Base-by-base conservation (phyloP, 1,284 basidiomycete species). In the Cryptococcus depauperatus region DNA sequence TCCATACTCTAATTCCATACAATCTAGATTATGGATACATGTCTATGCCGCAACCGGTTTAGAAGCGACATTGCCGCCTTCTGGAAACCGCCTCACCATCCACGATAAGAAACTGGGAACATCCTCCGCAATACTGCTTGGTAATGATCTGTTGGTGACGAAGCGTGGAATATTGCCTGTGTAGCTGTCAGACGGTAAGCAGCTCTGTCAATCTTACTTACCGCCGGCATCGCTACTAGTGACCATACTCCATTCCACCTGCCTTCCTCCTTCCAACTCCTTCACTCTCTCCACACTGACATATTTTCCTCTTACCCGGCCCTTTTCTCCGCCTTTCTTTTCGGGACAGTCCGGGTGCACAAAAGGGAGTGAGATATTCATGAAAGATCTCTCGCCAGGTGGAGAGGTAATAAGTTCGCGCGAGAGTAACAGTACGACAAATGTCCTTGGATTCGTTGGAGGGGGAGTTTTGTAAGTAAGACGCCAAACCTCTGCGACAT, bases 341-440 rank as follows among this genome's bases (percentile, higher is more conserved):
- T 61, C 56, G 7, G 55, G 55, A 40, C 61, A 65, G 18, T 57
- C 50, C 8, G 65, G 62, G 51, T 71, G 67, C 2, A 48, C 35
- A 44, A 69, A 68, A 1, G 69, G 69, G 26, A 71, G 44, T 0
- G 64, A 66, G 27, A 71, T 61, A 51, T 69, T 69, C 62, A 69
- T 67, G 37, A 69, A 69, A 11, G 40, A 26, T 14, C 66, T 45
- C 42, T 61, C 35, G 27, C 66, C 66, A 14, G 41, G 44, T 1
- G 60, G 58, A n/a, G 50, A 48, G 11, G 43, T 47, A 32, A 48
- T 46, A n/a, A 62, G 49, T 44, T 65, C 62, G 5, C 60, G 48
- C 8, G 55, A 62, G 4, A 67, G 46, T 0, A 71, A 51, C 1
- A 71, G 56, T 21, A 68, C 55, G 19, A 71, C 58, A 37, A 71